Evolutionary conservation across 176 grass and related monocot genomes (phyloP).

Genomic region (Raddia distichophylla): DNA sequence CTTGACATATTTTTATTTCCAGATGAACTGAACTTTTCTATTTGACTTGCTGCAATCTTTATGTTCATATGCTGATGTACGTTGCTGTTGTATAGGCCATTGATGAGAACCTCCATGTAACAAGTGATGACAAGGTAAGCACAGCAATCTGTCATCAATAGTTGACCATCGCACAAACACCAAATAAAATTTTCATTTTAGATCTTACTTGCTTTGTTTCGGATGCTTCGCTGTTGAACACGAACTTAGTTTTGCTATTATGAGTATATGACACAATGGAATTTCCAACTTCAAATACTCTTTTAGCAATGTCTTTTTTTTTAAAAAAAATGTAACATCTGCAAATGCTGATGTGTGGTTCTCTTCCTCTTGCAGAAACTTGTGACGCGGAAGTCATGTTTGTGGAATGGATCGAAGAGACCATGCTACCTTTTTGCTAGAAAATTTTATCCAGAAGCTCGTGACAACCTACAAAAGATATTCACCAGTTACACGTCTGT

Average conservation of each 20-base stretch:
- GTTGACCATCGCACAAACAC: neutral
- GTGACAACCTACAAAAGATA: slow-evolving; percentile 75
- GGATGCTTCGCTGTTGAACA: neutral
- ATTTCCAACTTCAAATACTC: slow-evolving; percentile 4
- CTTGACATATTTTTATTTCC: slow-evolving; percentile 3
- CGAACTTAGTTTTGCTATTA: neutral
- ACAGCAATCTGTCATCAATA: neutral
- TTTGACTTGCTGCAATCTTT: neutral
- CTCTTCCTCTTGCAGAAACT: slow-evolving; percentile 61
- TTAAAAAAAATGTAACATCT: neutral
- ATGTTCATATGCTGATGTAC: slow-evolving; percentile 24
- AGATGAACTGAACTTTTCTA: neutral
- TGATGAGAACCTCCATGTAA: slow-evolving; percentile 80
- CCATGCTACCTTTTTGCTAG: slow-evolving; percentile 96
- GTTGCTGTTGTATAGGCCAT: slow-evolving; percentile 56
- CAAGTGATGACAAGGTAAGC: slow-evolving; percentile 86
- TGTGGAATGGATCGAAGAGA: slow-evolving; percentile 95
- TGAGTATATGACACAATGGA: neutral
- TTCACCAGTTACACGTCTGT: slow-evolving; percentile 83
- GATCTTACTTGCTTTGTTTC: slow-evolving; percentile 1
- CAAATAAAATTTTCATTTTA: slow-evolving; percentile 17
- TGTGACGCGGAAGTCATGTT: slow-evolving; percentile 61
- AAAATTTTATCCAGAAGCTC: slow-evolving; percentile 85
- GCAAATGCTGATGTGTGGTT: slow-evolving; percentile 1
- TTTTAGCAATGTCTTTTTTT: neutral